Evolutionary conservation across 23 red algal species (phyloP).

Genomic region (Agarophyton chilense): DNA sequence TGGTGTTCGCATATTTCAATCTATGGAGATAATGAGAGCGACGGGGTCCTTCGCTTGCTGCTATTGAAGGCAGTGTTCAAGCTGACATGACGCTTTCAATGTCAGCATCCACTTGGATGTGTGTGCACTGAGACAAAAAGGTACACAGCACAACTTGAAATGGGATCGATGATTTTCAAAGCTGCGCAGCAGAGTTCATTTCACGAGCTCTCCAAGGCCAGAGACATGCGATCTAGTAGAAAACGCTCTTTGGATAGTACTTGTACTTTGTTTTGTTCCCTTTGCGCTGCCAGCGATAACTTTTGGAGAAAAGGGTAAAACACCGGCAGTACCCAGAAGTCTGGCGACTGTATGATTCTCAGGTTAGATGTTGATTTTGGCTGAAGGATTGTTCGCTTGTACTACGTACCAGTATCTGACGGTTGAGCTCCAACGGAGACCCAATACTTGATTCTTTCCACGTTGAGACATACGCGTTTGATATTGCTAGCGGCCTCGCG

Average conservation of each 20-base stretch:
- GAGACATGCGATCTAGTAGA: not conserved
- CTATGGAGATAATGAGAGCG: too few species aligned
- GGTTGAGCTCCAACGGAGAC: conserved; percentile 84
- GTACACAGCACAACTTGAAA: too few species aligned
- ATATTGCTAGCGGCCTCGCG: conserved; percentile 50
- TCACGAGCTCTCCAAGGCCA: not conserved
- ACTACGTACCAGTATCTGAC: conserved; percentile 70
- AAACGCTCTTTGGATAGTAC: not conserved
- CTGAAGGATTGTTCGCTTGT: too few species aligned
- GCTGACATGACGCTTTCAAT: too few species aligned
- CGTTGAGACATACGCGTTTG: conserved; percentile 79
- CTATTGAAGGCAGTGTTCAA: too few species aligned
- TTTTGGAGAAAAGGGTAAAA: conserved; percentile 30
- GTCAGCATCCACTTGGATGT: too few species aligned
- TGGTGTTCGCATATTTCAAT: too few species aligned
- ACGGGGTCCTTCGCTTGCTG: too few species aligned
- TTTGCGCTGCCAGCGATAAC: not conserved
- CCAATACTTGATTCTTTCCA: conserved; percentile 87
- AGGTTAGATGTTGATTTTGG: too few species aligned
- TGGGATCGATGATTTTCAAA: too few species aligned
- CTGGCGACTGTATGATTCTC: conserved; percentile 47
- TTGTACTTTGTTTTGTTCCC: not conserved
- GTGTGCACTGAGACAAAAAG: too few species aligned
- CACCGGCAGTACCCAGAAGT: conserved; percentile 40
- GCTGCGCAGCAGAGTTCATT: too few species aligned